These are phyloP conservation scores for Acanthochlamys bracteata DNA, from an alignment of 106 monocot genomes.

Conservation along the genomic window DNA sequence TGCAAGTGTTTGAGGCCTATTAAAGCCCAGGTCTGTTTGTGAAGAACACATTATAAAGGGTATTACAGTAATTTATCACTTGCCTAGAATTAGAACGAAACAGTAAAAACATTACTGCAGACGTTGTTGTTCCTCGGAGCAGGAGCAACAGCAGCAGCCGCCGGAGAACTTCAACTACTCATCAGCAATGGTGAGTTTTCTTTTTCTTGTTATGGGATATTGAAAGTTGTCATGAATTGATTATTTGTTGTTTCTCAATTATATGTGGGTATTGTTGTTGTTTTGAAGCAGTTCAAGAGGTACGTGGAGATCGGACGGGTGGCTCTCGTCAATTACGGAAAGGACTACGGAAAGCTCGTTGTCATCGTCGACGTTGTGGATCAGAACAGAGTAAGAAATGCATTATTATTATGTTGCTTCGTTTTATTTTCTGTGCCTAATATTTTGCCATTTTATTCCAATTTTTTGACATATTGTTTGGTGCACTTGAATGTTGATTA, in stretches of 20 bases:
- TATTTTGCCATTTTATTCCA: not conserved
- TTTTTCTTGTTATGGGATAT: not conserved
- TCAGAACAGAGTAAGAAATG: slow-evolving; percentile 35
- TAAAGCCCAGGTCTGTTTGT: no score
- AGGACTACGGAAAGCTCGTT: slow-evolving; percentile 59
- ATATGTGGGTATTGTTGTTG: not conserved
- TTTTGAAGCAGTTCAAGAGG: slow-evolving; percentile 42
- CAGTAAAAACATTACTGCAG: not conserved
- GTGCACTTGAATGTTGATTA: no score
- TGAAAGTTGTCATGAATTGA: not conserved
- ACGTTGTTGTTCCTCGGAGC: not conserved
- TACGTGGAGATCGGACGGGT: slow-evolving; percentile 61
- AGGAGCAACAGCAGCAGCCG: not conserved
- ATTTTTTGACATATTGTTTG: not conserved
- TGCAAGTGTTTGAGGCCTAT: no score
- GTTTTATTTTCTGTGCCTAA: not conserved
- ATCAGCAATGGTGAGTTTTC: slow-evolving; percentile 3
- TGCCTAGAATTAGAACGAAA: no score
- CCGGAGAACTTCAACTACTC: not conserved
- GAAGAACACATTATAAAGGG: no score
- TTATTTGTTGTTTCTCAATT: not conserved
- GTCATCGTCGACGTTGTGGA: slow-evolving; percentile 63
- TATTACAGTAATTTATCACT: no score
- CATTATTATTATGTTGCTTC: not conserved
- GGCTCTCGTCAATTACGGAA: slow-evolving; percentile 58